Evolutionary conservation across 2,329 filamentous ascomycete genomes (phyloP).

Genomic region (Parasarocladium wereldwijsianum): DNA sequence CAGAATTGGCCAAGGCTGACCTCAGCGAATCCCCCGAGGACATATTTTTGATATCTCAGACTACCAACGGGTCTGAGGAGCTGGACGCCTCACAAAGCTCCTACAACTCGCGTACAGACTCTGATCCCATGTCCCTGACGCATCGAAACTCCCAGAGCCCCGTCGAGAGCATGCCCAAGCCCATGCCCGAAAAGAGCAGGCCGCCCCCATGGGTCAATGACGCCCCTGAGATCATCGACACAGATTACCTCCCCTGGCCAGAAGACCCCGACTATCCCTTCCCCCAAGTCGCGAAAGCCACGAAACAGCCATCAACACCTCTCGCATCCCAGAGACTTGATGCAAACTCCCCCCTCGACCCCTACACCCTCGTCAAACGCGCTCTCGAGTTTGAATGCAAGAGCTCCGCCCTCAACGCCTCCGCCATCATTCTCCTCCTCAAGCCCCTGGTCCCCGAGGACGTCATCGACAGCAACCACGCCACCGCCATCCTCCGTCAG

Average conservation of each 20-base stretch:
- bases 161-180: conserved; percentile 4
- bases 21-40: conserved; percentile 20
- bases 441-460: conserved; percentile 38
- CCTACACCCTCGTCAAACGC: conserved; percentile 36
- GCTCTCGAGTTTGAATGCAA: conserved; percentile 41
- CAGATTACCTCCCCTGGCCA: conserved; percentile 44
- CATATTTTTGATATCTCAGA: conserved; percentile 31
- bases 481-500: conserved; percentile 40
- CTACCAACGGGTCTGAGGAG: conserved; percentile 23
- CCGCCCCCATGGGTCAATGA: conserved; percentile 20
- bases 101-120: conserved; percentile 13
- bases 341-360: conserved; percentile 30
- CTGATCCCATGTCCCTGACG: conserved; percentile 4
- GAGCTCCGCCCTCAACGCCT: conserved; percentile 41
- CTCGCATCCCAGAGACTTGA: conserved; percentile 9
- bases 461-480: conserved; percentile 40
- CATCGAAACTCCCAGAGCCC: conserved; percentile 7
- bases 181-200: conserved; percentile 8
- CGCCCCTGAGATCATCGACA: conserved; percentile 32
- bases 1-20: neutral
- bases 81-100: conserved; percentile 16
- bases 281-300: conserved; percentile 14
- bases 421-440: conserved; percentile 45
- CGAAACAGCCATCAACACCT: conserved; percentile 4
- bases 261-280: conserved; percentile 41